Conservation (phyloP, 768 basidiomycete species). For the Suillus hirtellus region DNA sequence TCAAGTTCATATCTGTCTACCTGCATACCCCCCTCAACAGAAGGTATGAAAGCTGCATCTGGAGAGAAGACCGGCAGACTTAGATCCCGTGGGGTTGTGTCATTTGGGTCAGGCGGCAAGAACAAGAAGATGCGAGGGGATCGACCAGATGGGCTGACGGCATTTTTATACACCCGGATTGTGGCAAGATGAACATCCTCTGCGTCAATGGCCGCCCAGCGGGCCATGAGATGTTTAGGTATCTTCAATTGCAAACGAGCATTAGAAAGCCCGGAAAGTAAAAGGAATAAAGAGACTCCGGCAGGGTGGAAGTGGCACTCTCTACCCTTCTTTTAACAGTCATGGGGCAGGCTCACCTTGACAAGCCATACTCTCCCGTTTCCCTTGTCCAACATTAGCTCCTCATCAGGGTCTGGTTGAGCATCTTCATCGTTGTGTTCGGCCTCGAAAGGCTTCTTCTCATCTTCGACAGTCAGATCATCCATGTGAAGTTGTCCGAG, state of each 20-base stretch:
- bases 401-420: slow-evolving; percentile 80
- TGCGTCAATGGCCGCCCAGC: slow-evolving; percentile 75
- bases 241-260: slow-evolving; percentile 48
- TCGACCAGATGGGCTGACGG: slow-evolving; percentile 42
- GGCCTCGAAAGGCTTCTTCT: slow-evolving; percentile 72
- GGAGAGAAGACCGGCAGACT: slow-evolving; percentile 27
- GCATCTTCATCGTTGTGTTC: slow-evolving; percentile 57
- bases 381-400: slow-evolving; percentile 75
- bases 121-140: slow-evolving; percentile 67
- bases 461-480: slow-evolving; percentile 47
- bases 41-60: slow-evolving; percentile 32
- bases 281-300: background rate
- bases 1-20: slow-evolving; percentile 81
- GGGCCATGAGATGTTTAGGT: slow-evolving; percentile 82
- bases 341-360: slow-evolving; percentile 54
- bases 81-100: slow-evolving; percentile 35
- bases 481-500: slow-evolving; percentile 29
- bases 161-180: slow-evolving; percentile 72
- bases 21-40: slow-evolving; percentile 30
- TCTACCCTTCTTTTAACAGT: background rate
- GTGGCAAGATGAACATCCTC: slow-evolving; percentile 83
- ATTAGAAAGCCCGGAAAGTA: slow-evolving; percentile 12
- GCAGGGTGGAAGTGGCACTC: background rate
- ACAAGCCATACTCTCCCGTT: slow-evolving; percentile 83
- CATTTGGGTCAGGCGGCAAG: slow-evolving; percentile 55